A percentile compares a stretch with the other conserved stretches of the same genome.
phyloP scores from a whole-genome alignment of 768 basidiomycete genomes.

The Termitomyces sp. region DNA sequence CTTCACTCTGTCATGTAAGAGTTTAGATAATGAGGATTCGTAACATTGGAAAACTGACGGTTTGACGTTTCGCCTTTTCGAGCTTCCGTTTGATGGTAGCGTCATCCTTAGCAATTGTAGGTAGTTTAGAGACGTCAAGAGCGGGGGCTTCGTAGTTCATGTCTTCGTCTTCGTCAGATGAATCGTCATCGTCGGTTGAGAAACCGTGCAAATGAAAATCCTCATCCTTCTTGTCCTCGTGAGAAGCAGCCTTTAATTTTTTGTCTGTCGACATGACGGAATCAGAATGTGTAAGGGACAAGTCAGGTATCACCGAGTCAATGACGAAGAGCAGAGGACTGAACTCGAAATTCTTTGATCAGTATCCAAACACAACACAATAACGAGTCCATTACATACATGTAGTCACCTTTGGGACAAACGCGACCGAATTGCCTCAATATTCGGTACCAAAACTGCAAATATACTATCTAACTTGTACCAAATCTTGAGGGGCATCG shows the following conservation, averaged over 20 bases:
- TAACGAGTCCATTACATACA: too few species aligned
- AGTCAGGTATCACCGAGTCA: not conserved
- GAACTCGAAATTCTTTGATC: too few species aligned
- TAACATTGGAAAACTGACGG: slow-evolving; percentile 40
- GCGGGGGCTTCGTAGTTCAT: slow-evolving; percentile 45
- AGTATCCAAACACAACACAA: too few species aligned
- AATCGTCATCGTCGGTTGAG: slow-evolving; percentile 70
- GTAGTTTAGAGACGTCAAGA: slow-evolving; percentile 68
- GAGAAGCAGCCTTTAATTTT: slow-evolving; percentile 9
- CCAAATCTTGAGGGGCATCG: too few species aligned
- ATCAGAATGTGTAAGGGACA: not conserved
- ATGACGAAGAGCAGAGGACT: not conserved
- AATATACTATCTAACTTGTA: too few species aligned
- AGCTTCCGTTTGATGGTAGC: slow-evolving; percentile 63
- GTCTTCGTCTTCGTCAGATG: slow-evolving; percentile 66
- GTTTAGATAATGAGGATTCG: too few species aligned
- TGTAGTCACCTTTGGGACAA: too few species aligned
- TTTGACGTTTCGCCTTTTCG: slow-evolving; percentile 56
- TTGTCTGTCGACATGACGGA: slow-evolving; percentile 14
- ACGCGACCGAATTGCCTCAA: too few species aligned
- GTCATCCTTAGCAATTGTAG: slow-evolving; percentile 87
- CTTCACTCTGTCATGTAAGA: slow-evolving; percentile 16
- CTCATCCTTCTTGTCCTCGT: slow-evolving; percentile 24
- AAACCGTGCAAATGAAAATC: slow-evolving; percentile 60
- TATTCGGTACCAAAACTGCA: too few species aligned